Percentiles rank a stretch among this genome's conserved stretches.
phyloP scores from a whole-genome alignment of 768 basidiomycete species.

The Lanmaoa pseudosensibilis region DNA sequence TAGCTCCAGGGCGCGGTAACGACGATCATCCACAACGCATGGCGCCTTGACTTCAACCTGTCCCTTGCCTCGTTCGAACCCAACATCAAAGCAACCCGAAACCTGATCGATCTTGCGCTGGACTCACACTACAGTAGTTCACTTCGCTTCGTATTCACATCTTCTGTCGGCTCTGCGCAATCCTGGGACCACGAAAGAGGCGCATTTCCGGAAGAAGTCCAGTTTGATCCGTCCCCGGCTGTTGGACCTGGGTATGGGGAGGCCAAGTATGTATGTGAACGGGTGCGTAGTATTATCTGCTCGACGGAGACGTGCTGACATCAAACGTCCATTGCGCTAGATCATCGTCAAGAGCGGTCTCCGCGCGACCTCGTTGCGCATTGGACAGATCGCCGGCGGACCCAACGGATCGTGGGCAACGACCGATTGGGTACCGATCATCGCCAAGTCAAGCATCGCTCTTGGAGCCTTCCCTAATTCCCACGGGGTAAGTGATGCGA shows the following conservation, averaged over 20 bases:
- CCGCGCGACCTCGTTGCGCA: constrained; percentile 25
- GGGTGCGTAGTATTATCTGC: constrained; percentile 27
- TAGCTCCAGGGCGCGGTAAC: constrained; percentile 26
- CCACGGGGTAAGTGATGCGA: constrained; percentile 32
- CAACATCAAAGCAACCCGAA: constrained; percentile 34
- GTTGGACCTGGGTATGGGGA: constrained; percentile 40
- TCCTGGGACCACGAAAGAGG: constrained; percentile 25
- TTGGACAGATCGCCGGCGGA: constrained; percentile 37
- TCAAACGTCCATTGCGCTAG: constrained; percentile 4
- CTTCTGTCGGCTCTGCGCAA: constrained; percentile 21
- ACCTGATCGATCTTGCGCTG: constrained; percentile 35
- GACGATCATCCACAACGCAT: constrained; percentile 27
- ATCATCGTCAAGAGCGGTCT: constrained; percentile 29
- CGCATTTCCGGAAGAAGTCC: constrained; percentile 32
- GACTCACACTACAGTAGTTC: constrained; percentile 20
- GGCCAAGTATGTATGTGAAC: constrained; percentile 39
- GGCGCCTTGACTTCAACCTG: constrained; percentile 41
- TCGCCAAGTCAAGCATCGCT: constrained; percentile 34
- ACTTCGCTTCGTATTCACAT: constrained; percentile 28
- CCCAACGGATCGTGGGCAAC: constrained; percentile 37
- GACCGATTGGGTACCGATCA: constrained; percentile 36
- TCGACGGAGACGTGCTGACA: neutral
- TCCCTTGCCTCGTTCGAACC: constrained; percentile 39
- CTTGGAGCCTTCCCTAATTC: constrained; percentile 32
- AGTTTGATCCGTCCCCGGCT: constrained; percentile 27